phyloP scores from a whole-genome alignment of 2,329 filamentous ascomycete genomes.

The Cryoendolithus antarcticus region DNA sequence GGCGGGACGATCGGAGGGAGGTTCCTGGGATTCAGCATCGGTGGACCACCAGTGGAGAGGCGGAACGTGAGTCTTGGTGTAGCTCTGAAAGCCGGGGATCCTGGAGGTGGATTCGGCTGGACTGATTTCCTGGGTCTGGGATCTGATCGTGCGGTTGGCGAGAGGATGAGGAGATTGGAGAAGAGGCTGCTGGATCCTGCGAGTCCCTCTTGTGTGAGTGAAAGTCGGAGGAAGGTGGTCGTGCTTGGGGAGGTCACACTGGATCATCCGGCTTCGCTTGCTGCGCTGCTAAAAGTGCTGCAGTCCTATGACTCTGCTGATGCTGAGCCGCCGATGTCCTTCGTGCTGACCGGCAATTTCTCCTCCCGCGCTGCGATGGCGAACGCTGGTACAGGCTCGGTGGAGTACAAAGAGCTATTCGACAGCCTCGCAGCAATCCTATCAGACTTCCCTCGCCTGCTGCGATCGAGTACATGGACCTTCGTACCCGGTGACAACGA shows the following conservation, averaged over 20 bases:
- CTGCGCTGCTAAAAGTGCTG: constrained; percentile 70
- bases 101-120: constrained; percentile 84
- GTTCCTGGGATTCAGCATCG: constrained; percentile 82
- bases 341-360: constrained; percentile 82
- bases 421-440: constrained; percentile 74
- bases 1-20: constrained; percentile 85
- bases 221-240: constrained; percentile 42
- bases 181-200: constrained; percentile 44
- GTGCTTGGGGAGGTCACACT: constrained; percentile 78
- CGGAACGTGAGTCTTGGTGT: constrained; percentile 67
- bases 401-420: constrained; percentile 95
- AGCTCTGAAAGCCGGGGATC: constrained; percentile 34
- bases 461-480: constrained; percentile 70
- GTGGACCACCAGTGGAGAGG: constrained; percentile 81
- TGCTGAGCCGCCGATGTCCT: constrained; percentile 52
- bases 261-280: constrained; percentile 68
- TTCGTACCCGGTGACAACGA: constrained; percentile 96
- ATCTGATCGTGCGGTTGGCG: constrained; percentile 71
- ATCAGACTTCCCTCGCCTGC: constrained; percentile 68
- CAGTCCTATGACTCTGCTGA: constrained; percentile 58
- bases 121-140: constrained; percentile 90
- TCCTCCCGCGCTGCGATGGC: constrained; percentile 44
- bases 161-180: constrained; percentile 73
- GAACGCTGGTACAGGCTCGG: constrained; percentile 62
- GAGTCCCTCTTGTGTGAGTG: constrained; percentile 13